Conservation (phyloP, 2,329 filamentous ascomycete genomes). For the Drechslerella stenobrocha region DNA sequence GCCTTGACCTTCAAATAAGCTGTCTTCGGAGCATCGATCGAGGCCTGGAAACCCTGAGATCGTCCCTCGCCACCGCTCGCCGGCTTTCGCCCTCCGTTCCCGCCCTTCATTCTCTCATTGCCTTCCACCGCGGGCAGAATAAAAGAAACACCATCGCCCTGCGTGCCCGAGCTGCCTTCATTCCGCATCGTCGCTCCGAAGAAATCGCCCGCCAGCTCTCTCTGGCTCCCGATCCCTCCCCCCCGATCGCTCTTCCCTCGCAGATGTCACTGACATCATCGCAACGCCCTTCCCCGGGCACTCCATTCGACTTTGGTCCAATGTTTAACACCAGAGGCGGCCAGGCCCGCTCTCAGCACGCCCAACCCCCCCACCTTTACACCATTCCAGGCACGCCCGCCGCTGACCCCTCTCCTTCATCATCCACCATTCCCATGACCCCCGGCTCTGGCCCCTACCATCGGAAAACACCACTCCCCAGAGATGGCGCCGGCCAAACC, state of each 20-base stretch:
- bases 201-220: no score
- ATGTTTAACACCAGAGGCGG: conserved; percentile 19
- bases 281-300: conserved; percentile 42
- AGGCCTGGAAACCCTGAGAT: background rate
- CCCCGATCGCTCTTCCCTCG: conserved; percentile 8
- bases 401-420: conserved; percentile 14
- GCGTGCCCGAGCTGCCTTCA: no score
- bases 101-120: no score
- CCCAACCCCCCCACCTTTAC: conserved; percentile 45
- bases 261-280: conserved; percentile 48
- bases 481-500: conserved; percentile 16
- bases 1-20: background rate
- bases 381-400: conserved; percentile 47
- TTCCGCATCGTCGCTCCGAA: no score
- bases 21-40: background rate
- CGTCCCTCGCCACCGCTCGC: no score
- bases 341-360: conserved; percentile 33
- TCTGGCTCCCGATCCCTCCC: no score
- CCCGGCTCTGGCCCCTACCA: conserved; percentile 28
- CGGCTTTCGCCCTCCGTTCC: background rate
- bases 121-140: no score
- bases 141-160: no score
- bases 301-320: conserved; percentile 41
- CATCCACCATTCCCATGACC: conserved; percentile 40
- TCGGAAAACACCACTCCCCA: conserved; percentile 33